A percentile compares a stretch with the other conserved stretches of the same genome.
These are phyloP conservation scores for Myriosclerotinia duriaeana DNA, from an alignment of 2,329 filamentous ascomycete genomes.

Conservation along the genomic window DNA sequence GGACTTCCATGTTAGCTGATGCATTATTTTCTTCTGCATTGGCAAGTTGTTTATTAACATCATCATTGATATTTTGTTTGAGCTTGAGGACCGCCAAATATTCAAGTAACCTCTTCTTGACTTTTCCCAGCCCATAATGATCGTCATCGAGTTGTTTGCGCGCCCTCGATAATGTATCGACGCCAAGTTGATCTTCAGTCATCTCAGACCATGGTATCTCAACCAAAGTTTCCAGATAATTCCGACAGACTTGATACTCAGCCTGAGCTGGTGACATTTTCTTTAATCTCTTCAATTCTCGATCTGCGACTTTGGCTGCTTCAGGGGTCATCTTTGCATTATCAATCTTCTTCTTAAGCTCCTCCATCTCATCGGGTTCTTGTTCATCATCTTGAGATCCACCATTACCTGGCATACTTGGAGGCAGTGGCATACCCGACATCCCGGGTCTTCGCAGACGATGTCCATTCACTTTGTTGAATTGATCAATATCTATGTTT, in stretches of 20 bases:
- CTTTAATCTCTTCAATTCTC: slow-evolving; percentile 81
- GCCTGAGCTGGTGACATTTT: slow-evolving; percentile 97
- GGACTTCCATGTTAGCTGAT: slow-evolving; percentile 63
- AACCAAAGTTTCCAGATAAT: slow-evolving; percentile 88
- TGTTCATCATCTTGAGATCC: slow-evolving; percentile 62
- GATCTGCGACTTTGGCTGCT: slow-evolving; percentile 83
- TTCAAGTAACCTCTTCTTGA: slow-evolving; percentile 94
- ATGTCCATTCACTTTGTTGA: slow-evolving; percentile 49
- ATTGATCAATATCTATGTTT: slow-evolving; percentile 55
- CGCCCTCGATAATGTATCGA: slow-evolving; percentile 74
- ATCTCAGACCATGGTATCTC: slow-evolving; percentile 89
- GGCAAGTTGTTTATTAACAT: slow-evolving; percentile 76
- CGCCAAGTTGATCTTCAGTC: slow-evolving; percentile 83
- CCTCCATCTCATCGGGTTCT: slow-evolving; percentile 85
- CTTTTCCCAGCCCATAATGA: slow-evolving; percentile 93
- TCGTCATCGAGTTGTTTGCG: slow-evolving; percentile 91
- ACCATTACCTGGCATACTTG: slow-evolving; percentile 28
- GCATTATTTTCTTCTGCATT: slow-evolving; percentile 59
- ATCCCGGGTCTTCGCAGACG: slow-evolving; percentile 34
- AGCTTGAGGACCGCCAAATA: slow-evolving; percentile 95
- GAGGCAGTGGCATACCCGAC: slow-evolving; percentile 33
- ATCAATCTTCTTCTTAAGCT: slow-evolving; percentile 84
- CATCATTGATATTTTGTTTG: slow-evolving; percentile 86
- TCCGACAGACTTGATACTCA: slow-evolving; percentile 90
- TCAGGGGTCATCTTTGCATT: slow-evolving; percentile 79